Conservation (phyloP, 1,139 yeast genomes). For the Kurtzmaniella quercitrusa region DNA sequence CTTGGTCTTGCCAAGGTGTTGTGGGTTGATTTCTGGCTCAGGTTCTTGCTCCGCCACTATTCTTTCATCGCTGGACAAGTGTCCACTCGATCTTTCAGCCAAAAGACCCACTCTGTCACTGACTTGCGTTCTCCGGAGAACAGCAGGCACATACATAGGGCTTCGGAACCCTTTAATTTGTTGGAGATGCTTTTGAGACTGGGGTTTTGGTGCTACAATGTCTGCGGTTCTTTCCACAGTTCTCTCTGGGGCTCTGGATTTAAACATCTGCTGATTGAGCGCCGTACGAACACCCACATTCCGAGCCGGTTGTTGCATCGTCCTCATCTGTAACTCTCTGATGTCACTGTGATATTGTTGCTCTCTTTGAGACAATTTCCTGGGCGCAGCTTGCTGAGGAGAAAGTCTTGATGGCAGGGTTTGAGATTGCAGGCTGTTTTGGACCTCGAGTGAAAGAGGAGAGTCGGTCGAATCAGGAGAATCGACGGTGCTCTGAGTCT, state of each 20-base stretch:
- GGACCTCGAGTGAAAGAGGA: background rate
- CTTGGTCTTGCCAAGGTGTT: background rate
- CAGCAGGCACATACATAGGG: slow-evolving; percentile 90
- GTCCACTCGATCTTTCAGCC: slow-evolving; percentile 3
- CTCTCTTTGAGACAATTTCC: slow-evolving; percentile 1
- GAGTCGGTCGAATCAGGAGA: background rate
- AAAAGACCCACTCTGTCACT: slow-evolving; percentile 1
- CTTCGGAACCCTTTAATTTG: slow-evolving; percentile 71
- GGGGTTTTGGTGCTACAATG: slow-evolving; percentile 6
- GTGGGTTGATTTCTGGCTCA: background rate
- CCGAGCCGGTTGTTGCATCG: slow-evolving; percentile 7
- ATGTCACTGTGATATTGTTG: slow-evolving; percentile 5
- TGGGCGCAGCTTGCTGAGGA: background rate
- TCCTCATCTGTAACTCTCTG: slow-evolving; percentile 4
- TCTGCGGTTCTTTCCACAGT: slow-evolving; percentile 6
- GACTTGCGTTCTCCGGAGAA: slow-evolving; percentile 50
- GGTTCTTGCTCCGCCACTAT: background rate
- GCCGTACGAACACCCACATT: slow-evolving; percentile 18
- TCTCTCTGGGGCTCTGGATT: slow-evolving; percentile 1
- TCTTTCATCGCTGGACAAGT: background rate
- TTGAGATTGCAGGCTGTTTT: background rate
- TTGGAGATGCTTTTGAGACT: slow-evolving; percentile 29
- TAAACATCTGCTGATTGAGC: slow-evolving; percentile 5
- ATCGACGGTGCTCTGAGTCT: background rate
- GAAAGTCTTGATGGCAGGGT: background rate